Percentiles rank a stretch among this genome's conserved stretches.
Evolutionary conservation across 495 filamentous ascomycete species (phyloP).

Genomic region (Hyaloscypha bicolor): DNA sequence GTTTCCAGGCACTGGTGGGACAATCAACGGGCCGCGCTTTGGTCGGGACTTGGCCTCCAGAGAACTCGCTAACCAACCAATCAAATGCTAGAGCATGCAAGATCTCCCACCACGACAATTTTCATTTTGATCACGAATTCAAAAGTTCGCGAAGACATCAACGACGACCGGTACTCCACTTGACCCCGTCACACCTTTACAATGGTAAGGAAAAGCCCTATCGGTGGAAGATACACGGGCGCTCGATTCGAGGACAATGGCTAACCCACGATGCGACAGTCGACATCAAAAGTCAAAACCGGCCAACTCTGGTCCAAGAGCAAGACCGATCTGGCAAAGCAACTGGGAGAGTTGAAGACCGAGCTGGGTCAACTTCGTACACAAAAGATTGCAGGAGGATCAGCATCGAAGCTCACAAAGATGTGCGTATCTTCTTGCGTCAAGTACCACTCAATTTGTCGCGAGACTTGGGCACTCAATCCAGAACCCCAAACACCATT

Average conservation of each 20-base stretch:
- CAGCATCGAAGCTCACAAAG: slow-evolving; percentile 91
- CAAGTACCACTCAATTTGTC: slow-evolving; percentile 13
- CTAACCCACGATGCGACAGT: slow-evolving; percentile 53
- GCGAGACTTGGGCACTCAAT: neutral
- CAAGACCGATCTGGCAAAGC: slow-evolving; percentile 95
- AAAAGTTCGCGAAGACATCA: slow-evolving; percentile 1
- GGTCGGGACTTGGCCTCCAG: neutral
- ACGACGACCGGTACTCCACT: slow-evolving; percentile 19
- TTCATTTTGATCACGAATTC: slow-evolving; percentile 1
- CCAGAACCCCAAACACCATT: neutral
- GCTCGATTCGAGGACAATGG: slow-evolving; percentile 9
- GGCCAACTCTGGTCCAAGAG: slow-evolving; percentile 96
- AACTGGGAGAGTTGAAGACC: slow-evolving; percentile 89
- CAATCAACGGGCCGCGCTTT: neutral
- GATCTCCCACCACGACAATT: slow-evolving; percentile 6
- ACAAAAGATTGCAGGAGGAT: slow-evolving; percentile 94
- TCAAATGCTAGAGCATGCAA: neutral
- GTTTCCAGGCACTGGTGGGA: neutral
- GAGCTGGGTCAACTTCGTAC: slow-evolving; percentile 92
- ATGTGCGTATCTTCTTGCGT: slow-evolving; percentile 66
- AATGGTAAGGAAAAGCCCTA: slow-evolving; percentile 48
- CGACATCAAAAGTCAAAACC: slow-evolving; percentile 90
- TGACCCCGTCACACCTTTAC: slow-evolving; percentile 43
- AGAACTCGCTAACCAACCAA: neutral
- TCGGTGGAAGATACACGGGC: neutral